These are phyloP conservation scores for Phanerodontia chrysosporium DNA, from an alignment of 768 basidiomycete species.

Conservation along the genomic window DNA sequence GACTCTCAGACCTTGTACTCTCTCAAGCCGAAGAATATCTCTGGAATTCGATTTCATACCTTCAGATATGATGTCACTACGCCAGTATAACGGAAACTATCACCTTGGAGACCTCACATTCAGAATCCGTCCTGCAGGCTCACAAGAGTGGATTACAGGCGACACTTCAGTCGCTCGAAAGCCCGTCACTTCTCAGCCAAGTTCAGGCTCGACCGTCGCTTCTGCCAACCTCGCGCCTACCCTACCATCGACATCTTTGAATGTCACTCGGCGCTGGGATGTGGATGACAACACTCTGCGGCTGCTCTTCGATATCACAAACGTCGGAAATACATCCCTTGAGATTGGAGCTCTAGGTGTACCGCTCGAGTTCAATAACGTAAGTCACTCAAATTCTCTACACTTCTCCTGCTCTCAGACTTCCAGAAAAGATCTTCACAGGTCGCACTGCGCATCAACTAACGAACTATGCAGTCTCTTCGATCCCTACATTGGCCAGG, in stretches of 20 bases:
- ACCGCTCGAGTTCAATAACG: conserved; percentile 55
- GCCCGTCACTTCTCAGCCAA: conserved; percentile 33
- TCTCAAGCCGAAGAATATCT: conserved; percentile 32
- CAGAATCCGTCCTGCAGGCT: conserved; percentile 42
- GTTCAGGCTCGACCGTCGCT: conserved; percentile 42
- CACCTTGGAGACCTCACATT: conserved; percentile 57
- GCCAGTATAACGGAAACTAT: conserved; percentile 44
- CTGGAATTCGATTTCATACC: conserved; percentile 49
- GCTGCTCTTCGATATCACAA: conserved; percentile 48
- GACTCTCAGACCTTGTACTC: conserved; percentile 56
- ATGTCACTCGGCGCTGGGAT: conserved; percentile 52
- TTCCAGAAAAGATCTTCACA: conserved; percentile 57
- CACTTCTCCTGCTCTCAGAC: no score
- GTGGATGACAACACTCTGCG: conserved; percentile 39
- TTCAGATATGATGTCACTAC: conserved; percentile 43
- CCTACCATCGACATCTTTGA: conserved; percentile 39
- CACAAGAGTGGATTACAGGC: conserved; percentile 41
- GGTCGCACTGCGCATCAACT: conserved; percentile 46
- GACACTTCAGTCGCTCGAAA: conserved; percentile 41
- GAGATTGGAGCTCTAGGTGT: conserved; percentile 52
- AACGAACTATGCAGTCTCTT: conserved; percentile 51
- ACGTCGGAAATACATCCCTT: conserved; percentile 41
- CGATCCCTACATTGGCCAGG: conserved; percentile 55
- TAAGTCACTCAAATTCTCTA: conserved; percentile 27
- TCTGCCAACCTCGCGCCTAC: conserved; percentile 48